Percentiles rank a stretch among this genome's conserved stretches.
phyloP scores from a whole-genome alignment of 805 yeast genomes.

The Wickerhamomyces pijperi region DNA sequence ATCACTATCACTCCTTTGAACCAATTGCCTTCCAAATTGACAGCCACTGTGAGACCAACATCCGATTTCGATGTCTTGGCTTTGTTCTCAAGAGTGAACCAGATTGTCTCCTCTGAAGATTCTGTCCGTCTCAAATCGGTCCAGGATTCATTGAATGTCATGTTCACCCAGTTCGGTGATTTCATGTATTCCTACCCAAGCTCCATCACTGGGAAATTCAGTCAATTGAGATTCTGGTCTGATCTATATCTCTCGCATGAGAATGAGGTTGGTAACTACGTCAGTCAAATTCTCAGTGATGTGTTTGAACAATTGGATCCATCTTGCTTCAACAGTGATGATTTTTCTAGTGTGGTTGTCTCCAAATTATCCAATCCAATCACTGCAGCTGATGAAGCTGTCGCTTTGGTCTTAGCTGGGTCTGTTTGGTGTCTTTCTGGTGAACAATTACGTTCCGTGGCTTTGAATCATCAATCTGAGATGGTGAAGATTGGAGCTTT shows the following conservation, averaged over 20 bases:
- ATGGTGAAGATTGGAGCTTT: constrained; percentile 8
- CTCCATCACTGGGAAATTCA: constrained; percentile 7
- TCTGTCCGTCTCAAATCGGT: constrained; percentile 12
- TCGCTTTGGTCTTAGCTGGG: constrained; percentile 15
- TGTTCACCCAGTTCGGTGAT: constrained; percentile 36
- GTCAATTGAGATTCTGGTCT: constrained; percentile 20
- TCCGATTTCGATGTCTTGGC: constrained; percentile 38
- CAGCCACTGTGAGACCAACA: constrained; percentile 20
- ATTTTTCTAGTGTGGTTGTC: not conserved
- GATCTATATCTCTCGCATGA: constrained; percentile 9
- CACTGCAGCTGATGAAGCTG: not conserved
- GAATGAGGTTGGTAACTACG: constrained; percentile 4
- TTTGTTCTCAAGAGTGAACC: constrained; percentile 27
- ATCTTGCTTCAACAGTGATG: not conserved
- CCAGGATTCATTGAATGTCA: constrained; percentile 21
- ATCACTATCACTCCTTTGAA: constrained; percentile 21
- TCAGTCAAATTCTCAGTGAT: constrained; percentile 20
- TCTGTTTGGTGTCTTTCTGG: constrained; percentile 15
- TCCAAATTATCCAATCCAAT: not conserved
- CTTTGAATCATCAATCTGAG: constrained; percentile 1
- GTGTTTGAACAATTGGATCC: constrained; percentile 22
- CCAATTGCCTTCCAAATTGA: constrained; percentile 11
- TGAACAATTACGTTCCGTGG: constrained; percentile 6
- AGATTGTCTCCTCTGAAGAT: constrained; percentile 14
- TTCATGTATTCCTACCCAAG: constrained; percentile 18